phyloP scores from a whole-genome alignment of 108 stramenopile species.

The Asterionellopsis glacialis region DNA sequence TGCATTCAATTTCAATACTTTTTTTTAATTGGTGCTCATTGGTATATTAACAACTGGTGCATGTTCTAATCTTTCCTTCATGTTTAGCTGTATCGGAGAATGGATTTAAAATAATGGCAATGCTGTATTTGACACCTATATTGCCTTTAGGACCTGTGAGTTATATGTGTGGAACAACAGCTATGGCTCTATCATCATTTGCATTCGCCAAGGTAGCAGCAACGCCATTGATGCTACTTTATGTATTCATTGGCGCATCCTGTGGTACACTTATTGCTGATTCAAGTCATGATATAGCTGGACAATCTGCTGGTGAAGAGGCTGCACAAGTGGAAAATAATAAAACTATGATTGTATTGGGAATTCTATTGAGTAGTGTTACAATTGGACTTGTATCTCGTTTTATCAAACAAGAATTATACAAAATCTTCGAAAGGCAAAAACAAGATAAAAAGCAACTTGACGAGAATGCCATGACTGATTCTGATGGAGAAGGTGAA shows the following conservation, averaged over 20 bases:
- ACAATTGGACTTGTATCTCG: slow-evolving; percentile 69
- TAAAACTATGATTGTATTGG: slow-evolving; percentile 54
- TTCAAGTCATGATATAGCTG: not conserved
- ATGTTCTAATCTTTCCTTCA: slow-evolving; percentile 9
- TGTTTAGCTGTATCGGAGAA: slow-evolving; percentile 58
- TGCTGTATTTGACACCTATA: slow-evolving; percentile 77
- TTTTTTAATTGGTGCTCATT: not conserved
- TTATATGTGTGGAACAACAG: slow-evolving; percentile 81
- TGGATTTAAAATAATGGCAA: slow-evolving; percentile 78
- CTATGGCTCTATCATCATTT: slow-evolving; percentile 61
- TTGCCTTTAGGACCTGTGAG: slow-evolving; percentile 72
- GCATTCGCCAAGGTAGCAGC: slow-evolving; percentile 72
- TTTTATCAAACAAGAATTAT: slow-evolving; percentile 67
- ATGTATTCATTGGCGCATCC: slow-evolving; percentile 76
- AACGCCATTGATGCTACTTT: slow-evolving; percentile 67
- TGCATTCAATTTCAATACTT: no score
- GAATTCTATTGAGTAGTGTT: slow-evolving; percentile 54
- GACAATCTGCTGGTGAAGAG: slow-evolving; percentile 19
- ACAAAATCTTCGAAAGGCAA: slow-evolving; percentile 68
- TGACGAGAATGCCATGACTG: not conserved
- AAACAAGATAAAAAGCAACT: slow-evolving; percentile 53
- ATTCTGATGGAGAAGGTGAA: slow-evolving; percentile 3
- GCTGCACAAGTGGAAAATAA: slow-evolving; percentile 57
- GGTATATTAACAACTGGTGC: not conserved
- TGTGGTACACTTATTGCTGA: slow-evolving; percentile 49